phyloP scores from a whole-genome alignment of 2,329 filamentous ascomycete genomes.

The Beauveria sp. region DNA sequence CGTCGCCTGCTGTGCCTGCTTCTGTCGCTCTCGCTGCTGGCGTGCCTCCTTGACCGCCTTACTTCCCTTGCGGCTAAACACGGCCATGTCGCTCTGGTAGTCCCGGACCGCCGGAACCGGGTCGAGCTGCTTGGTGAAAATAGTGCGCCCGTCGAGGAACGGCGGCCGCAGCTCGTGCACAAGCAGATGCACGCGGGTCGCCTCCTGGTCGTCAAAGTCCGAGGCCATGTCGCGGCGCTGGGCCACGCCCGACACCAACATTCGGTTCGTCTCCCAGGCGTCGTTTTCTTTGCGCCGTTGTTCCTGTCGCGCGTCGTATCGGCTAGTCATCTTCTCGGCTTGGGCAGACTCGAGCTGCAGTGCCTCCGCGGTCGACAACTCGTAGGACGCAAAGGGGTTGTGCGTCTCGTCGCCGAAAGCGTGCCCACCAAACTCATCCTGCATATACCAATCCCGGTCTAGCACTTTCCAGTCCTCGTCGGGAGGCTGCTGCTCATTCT shows the following conservation, averaged over 20 bases:
- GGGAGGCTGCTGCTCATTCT: conserved; percentile 51
- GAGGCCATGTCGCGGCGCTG: conserved; percentile 75
- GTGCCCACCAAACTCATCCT: conserved; percentile 73
- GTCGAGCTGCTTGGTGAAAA: conserved; percentile 96
- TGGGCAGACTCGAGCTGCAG: conserved; percentile 72
- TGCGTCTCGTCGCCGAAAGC: conserved; percentile 87
- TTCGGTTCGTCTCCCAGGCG: conserved; percentile 97
- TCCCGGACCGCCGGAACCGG: conserved; percentile 90
- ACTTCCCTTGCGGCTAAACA: conserved; percentile 93
- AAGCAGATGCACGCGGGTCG: conserved; percentile 78
- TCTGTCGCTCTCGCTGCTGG: conserved; percentile 86
- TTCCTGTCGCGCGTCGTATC: conserved; percentile 59
- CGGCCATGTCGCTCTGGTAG: conserved; percentile 96
- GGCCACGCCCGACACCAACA: conserved; percentile 93
- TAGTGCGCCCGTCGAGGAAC: conserved; percentile 86
- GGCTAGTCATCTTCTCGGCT: conserved; percentile 71
- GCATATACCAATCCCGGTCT: conserved; percentile 89
- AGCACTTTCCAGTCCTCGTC: conserved; percentile 67
- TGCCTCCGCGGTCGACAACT: conserved; percentile 63
- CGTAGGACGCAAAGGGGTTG: conserved; percentile 78
- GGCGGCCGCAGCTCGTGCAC: conserved; percentile 92
- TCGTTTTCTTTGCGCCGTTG: conserved; percentile 93
- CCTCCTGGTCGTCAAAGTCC: conserved; percentile 89
- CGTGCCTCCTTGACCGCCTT: conserved; percentile 85
- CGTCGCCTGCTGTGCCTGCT: conserved; percentile 90